Percentiles rank a stretch among this genome's conserved stretches.
phyloP scores from a whole-genome alignment of 345 rosid genomes.

The Populus tremula region DNA sequence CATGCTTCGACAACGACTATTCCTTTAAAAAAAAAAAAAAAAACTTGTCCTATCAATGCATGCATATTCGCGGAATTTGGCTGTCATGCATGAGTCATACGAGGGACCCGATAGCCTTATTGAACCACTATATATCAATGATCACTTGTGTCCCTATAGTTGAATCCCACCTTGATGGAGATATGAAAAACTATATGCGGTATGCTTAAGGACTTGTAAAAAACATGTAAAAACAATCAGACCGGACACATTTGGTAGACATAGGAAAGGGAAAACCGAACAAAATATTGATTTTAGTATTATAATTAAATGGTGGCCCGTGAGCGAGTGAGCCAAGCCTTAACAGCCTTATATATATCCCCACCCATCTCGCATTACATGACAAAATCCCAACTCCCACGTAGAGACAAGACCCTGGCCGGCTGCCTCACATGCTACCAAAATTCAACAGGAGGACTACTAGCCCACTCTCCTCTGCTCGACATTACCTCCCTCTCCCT shows the following conservation, averaged over 20 bases:
- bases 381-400: conserved; percentile 54
- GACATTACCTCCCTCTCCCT: conserved; percentile 13
- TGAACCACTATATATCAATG: background rate
- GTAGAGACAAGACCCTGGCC: conserved; percentile 54
- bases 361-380: conserved; percentile 23
- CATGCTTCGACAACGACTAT: no score
- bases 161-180: background rate
- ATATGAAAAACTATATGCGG: background rate
- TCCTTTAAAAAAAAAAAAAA: no score
- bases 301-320: conserved; percentile 29
- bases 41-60: conserved; percentile 31
- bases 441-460: conserved; percentile 28
- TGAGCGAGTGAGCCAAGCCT: conserved; percentile 38
- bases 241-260: background rate
- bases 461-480: background rate
- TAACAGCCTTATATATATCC: conserved; percentile 23
- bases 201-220: background rate
- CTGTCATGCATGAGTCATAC: conserved; percentile 14
- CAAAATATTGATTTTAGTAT: conserved; percentile 18
- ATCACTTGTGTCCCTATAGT: background rate
- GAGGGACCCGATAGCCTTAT: conserved; percentile 15
- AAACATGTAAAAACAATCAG: background rate
- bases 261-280: background rate
- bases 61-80: conserved; percentile 28
- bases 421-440: conserved; percentile 65